Conservation (phyloP, 2,329 filamentous ascomycete genomes). For the Mollisia scopiformis region DNA sequence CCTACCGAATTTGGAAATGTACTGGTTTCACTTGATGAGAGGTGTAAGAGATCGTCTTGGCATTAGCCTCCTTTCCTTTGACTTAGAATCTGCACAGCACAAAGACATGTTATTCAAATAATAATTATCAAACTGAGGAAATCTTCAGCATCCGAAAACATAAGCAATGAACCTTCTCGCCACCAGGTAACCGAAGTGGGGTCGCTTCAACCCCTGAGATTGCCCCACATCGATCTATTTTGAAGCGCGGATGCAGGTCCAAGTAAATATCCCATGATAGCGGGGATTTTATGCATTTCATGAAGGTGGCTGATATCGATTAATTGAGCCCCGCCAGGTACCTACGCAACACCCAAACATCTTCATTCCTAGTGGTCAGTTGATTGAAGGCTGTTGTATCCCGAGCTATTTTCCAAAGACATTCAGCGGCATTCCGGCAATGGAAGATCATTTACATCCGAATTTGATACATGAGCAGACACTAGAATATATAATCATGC, state of each 20-base stretch:
- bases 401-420: neutral
- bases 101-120: too few species aligned
- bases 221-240: neutral
- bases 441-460: too few species aligned
- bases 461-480: too few species aligned
- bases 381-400: neutral
- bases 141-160: neutral
- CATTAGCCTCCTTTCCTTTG: too few species aligned
- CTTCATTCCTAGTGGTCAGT: neutral
- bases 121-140: too few species aligned
- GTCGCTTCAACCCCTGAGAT: neutral
- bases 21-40: too few species aligned
- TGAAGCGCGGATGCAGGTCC: neutral
- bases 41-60: too few species aligned
- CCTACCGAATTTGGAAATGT: too few species aligned
- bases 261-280: neutral
- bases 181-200: neutral
- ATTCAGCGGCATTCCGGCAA: too few species aligned
- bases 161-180: neutral
- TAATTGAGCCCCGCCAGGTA: neutral
- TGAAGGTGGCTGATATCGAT: neutral
- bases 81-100: too few species aligned
- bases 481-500: too few species aligned
- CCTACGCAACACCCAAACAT: neutral
- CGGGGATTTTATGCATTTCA: neutral